Conservation (phyloP, 129 eudicot species). For the Mikania micrantha region DNA sequence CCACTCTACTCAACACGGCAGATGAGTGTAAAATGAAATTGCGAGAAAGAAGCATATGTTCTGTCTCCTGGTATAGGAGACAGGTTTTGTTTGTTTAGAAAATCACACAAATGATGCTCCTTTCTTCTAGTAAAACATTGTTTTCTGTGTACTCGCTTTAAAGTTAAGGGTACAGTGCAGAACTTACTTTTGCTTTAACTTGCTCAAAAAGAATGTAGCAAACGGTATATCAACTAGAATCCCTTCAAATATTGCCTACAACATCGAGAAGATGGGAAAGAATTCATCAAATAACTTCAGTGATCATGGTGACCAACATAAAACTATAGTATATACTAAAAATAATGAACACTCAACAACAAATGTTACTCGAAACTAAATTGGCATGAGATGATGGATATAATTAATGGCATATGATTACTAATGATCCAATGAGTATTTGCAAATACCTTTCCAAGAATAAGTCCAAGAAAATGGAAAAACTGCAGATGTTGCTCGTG, state of each 20-base stretch:
- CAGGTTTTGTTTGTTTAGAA: too few species aligned
- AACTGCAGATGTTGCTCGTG: constrained; percentile 93
- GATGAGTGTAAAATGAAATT: too few species aligned
- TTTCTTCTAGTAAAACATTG: too few species aligned
- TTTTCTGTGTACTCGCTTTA: too few species aligned
- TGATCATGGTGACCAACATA: not conserved
- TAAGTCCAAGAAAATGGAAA: constrained; percentile 85
- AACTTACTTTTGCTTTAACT: constrained; percentile 90
- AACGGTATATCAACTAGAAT: constrained; percentile 97
- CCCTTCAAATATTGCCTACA: constrained; percentile 98
- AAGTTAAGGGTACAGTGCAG: too few species aligned
- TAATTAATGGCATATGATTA: not conserved
- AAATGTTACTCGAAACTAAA: not conserved
- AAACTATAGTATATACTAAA: not conserved
- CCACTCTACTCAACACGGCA: too few species aligned
- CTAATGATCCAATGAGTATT: constrained; percentile 1
- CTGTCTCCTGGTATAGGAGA: too few species aligned
- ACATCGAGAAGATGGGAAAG: not conserved
- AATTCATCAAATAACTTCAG: not conserved
- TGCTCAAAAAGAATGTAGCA: constrained; percentile 97
- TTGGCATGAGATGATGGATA: not conserved
- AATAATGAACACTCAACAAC: not conserved
- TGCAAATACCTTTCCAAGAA: constrained; percentile 78
- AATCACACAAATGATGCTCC: too few species aligned
- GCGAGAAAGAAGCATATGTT: too few species aligned